These are phyloP conservation scores for Agastache rugosa DNA, from an alignment of 257 asterid genomes.

Conservation along the genomic window DNA sequence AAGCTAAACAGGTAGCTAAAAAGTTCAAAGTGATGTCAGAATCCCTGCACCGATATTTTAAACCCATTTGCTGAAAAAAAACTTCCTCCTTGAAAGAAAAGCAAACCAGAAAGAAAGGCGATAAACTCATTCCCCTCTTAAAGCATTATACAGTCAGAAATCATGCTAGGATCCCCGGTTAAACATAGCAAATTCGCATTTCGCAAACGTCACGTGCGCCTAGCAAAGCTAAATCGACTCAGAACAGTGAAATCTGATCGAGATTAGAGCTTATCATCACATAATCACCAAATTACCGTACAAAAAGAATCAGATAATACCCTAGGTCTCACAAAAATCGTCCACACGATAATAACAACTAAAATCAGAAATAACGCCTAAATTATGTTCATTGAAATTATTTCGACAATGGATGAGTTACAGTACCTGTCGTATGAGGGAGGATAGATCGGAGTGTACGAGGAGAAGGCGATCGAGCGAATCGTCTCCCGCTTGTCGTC, in stretches of 20 bases:
- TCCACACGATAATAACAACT: neutral
- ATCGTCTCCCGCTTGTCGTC: constrained; percentile 38
- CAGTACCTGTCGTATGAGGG: constrained; percentile 62
- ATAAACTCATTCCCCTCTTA: neutral
- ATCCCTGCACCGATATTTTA: neutral
- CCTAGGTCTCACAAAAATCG: constrained; percentile 30
- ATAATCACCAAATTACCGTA: constrained; percentile 25
- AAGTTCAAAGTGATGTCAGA: too few species aligned
- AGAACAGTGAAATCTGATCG: constrained; percentile 8
- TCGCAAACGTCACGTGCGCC: neutral
- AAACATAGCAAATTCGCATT: neutral
- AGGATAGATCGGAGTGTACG: constrained; percentile 72
- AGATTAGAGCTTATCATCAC: neutral
- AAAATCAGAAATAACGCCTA: neutral
- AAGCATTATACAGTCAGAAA: neutral
- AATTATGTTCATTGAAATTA: neutral
- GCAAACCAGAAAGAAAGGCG: constrained; percentile 3
- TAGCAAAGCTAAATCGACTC: constrained; percentile 14
- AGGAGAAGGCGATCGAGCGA: constrained; percentile 75
- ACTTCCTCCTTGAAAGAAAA: neutral
- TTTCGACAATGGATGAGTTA: neutral
- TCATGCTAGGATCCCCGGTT: neutral
- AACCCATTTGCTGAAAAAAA: neutral
- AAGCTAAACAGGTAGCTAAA: too few species aligned
- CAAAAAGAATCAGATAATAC: constrained; percentile 6